Percentiles rank a stretch among this genome's conserved stretches.
Evolutionary conservation across 2,329 filamentous ascomycete genomes (phyloP).

Genomic region (Curvularia spicifera): DNA sequence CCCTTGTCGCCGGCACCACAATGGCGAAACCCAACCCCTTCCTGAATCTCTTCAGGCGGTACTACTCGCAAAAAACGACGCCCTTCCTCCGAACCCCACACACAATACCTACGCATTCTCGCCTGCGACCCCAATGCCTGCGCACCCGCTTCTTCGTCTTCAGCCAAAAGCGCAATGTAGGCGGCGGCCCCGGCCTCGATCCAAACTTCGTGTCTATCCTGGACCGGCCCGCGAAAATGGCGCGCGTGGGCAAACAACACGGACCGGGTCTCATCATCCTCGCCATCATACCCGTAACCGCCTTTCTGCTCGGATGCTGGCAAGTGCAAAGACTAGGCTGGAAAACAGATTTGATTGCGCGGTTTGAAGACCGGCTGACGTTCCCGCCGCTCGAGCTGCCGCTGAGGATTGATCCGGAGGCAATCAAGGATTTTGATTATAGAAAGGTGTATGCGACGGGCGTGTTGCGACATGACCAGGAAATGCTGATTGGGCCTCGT

Average conservation of each 20-base stretch:
- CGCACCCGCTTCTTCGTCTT: slow-evolving; percentile 35
- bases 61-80: slow-evolving; percentile 30
- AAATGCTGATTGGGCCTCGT: slow-evolving; percentile 94
- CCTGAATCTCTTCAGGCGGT: slow-evolving; percentile 40
- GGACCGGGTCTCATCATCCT: slow-evolving; percentile 81
- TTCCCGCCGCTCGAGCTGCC: slow-evolving; percentile 86
- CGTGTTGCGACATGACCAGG: slow-evolving; percentile 80
- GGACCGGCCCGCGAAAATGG: slow-evolving; percentile 81
- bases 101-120: slow-evolving; percentile 16
- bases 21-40: slow-evolving; percentile 48
- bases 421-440: slow-evolving; percentile 89
- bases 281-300: slow-evolving; percentile 87
- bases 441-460: slow-evolving; percentile 80
- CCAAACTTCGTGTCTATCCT: slow-evolving; percentile 83
- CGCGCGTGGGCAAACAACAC: slow-evolving; percentile 76
- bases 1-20: slow-evolving; percentile 8
- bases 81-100: slow-evolving; percentile 10
- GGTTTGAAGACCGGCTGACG: slow-evolving; percentile 88
- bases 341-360: slow-evolving; percentile 92
- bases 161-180: slow-evolving; percentile 29
- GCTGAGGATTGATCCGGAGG: slow-evolving; percentile 78
- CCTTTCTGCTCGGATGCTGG: slow-evolving; percentile 91
- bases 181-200: slow-evolving; percentile 64
- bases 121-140: slow-evolving; percentile 43
- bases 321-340: slow-evolving; percentile 90